Percentiles rank a stretch among this genome's conserved stretches.
These are phyloP conservation scores for Areca catechu DNA, from an alignment of 176 grass and related monocot species.

Conservation along the genomic window DNA sequence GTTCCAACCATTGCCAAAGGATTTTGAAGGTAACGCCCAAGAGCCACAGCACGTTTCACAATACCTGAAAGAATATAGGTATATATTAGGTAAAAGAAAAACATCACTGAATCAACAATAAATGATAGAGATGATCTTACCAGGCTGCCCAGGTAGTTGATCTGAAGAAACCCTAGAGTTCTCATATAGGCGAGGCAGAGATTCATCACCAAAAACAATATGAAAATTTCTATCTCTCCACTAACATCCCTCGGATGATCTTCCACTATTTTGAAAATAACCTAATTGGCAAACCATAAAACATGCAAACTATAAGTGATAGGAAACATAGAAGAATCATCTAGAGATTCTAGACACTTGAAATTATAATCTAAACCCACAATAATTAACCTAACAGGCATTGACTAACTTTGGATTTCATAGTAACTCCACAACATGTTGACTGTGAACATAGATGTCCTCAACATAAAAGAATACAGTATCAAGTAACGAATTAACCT, in stretches of 20 bases:
- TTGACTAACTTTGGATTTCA: too few relatives aligned
- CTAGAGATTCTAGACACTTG: too few relatives aligned
- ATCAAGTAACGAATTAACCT: too few relatives aligned
- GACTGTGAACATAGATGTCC: too few relatives aligned
- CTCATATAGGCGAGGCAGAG: conserved; percentile 77
- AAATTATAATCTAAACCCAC: too few relatives aligned
- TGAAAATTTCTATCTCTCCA: conserved; percentile 64
- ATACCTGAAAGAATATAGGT: conserved; percentile 45
- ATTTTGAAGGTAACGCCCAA: conserved; percentile 87
- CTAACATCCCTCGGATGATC: conserved; percentile 76
- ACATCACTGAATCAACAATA: too few relatives aligned
- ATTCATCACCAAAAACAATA: conserved; percentile 81
- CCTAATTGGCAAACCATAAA: conserved; percentile 29
- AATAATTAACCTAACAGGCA: too few relatives aligned
- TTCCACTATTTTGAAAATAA: conserved; percentile 97
- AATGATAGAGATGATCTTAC: conserved; percentile 20
- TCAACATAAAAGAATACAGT: too few relatives aligned
- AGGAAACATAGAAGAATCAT: too few relatives aligned
- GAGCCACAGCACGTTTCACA: conserved; percentile 80
- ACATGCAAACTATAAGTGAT: not conserved
- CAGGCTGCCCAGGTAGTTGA: conserved; percentile 76
- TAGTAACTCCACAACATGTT: too few relatives aligned
- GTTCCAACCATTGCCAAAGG: conserved; percentile 87
- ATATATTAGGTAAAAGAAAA: too few relatives aligned
- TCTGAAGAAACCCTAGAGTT: conserved; percentile 85